These are phyloP conservation scores for Cladosporium sp. DNA, from an alignment of 2,329 filamentous ascomycete species.

Conservation along the genomic window DNA sequence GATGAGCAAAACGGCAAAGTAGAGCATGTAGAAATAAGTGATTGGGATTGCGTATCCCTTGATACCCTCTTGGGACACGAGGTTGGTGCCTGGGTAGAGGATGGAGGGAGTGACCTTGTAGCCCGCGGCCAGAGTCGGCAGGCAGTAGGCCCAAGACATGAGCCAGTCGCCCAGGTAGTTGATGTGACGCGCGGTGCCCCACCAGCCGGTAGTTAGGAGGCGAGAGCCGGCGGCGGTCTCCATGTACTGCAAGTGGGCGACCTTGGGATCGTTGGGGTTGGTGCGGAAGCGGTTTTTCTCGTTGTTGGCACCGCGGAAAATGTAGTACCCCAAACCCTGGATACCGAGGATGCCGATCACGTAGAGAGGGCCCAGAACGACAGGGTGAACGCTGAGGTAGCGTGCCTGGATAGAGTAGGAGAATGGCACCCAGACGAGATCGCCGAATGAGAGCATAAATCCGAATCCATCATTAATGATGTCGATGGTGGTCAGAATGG, in stretches of 20 bases:
- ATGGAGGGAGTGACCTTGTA: constrained; percentile 63
- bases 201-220: constrained; percentile 83
- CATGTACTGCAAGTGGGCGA: constrained; percentile 78
- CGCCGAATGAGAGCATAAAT: constrained; percentile 89
- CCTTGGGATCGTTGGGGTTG: constrained; percentile 70
- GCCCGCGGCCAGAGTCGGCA: constrained; percentile 79
- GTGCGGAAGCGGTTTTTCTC: constrained; percentile 94
- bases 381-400: constrained; percentile 76
- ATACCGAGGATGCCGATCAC: constrained; percentile 60
- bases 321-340: constrained; percentile 69
- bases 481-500: constrained; percentile 89
- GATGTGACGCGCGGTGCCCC: constrained; percentile 85
- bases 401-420: constrained; percentile 77
- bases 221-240: constrained; percentile 76
- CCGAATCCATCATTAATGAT: constrained; percentile 90
- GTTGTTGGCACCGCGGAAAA: constrained; percentile 90
- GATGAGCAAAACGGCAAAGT: constrained; percentile 80
- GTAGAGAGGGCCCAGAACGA: constrained; percentile 66
- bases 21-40: constrained; percentile 91
- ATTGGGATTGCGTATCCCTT: constrained; percentile 79
- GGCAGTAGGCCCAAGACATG: constrained; percentile 82
- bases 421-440: constrained; percentile 89
- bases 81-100: constrained; percentile 51
- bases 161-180: constrained; percentile 96
- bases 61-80: constrained; percentile 53